Evolutionary conservation across 768 basidiomycete genomes (phyloP).

Genomic region (Mycena vitilis): DNA sequence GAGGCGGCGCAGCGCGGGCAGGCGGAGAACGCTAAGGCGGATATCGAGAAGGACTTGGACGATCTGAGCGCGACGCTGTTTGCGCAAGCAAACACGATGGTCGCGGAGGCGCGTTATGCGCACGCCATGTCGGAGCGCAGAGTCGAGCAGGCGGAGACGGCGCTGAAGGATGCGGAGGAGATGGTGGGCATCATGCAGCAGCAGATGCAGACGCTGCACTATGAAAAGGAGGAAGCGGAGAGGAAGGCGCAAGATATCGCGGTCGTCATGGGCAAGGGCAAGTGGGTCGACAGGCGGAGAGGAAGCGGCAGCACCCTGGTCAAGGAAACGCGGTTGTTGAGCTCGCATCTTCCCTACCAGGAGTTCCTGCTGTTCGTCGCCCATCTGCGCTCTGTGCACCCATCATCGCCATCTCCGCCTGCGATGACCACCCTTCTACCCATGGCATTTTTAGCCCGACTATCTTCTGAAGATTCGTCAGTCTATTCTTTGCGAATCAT

Average conservation of each 20-base stretch:
- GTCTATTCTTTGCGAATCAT: slow-evolving; percentile 47
- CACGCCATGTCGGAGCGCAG: slow-evolving; percentile 75
- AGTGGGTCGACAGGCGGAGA: slow-evolving; percentile 65
- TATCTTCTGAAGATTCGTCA: slow-evolving; percentile 87
- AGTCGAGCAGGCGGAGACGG: slow-evolving; percentile 79
- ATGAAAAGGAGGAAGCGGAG: slow-evolving; percentile 74
- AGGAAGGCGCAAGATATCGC: slow-evolving; percentile 61
- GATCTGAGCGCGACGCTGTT: slow-evolving; percentile 93
- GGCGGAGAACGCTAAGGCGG: slow-evolving; percentile 83
- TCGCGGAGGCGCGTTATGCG: slow-evolving; percentile 89
- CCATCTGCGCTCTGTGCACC: slow-evolving; percentile 80
- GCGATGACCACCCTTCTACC: slow-evolving; percentile 79
- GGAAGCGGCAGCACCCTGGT: slow-evolving; percentile 42
- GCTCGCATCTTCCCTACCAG: slow-evolving; percentile 78
- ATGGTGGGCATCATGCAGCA: slow-evolving; percentile 86
- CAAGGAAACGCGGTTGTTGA: slow-evolving; percentile 62
- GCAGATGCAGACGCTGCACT: slow-evolving; percentile 82
- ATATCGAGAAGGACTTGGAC: slow-evolving; percentile 95
- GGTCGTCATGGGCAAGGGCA: slow-evolving; percentile 72
- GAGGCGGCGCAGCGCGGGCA: slow-evolving; percentile 92
- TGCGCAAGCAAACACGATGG: slow-evolving; percentile 96
- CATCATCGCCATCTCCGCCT: slow-evolving; percentile 69
- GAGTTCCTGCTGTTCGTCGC: slow-evolving; percentile 84
- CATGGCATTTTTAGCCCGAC: slow-evolving; percentile 81
- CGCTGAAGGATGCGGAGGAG: slow-evolving; percentile 87